These are phyloP conservation scores for Phaseolus lunatus DNA, from an alignment of 306 rosid genomes.

Conservation along the genomic window DNA sequence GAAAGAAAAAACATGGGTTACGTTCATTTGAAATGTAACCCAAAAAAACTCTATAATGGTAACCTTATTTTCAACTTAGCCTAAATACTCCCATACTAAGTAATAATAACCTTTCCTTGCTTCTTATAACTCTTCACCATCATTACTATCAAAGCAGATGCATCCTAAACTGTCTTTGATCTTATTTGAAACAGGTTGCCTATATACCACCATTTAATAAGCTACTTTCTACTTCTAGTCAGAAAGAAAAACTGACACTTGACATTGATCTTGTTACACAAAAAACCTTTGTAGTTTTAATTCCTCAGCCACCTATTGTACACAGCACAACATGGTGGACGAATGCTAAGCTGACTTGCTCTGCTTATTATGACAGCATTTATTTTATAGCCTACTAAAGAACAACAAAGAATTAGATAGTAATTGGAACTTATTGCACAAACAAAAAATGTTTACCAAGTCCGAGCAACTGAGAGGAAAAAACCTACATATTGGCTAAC, in stretches of 20 bases:
- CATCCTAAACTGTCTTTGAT: background rate
- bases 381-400: constrained; percentile 23
- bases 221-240: constrained; percentile 13
- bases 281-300: background rate
- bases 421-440: constrained; percentile 33
- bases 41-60: background rate
- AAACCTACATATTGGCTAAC: constrained; percentile 75
- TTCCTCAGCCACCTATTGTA: background rate
- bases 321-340: background rate
- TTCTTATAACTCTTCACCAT: background rate
- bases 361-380: constrained; percentile 6
- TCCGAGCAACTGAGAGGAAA: constrained; percentile 35
- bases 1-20: too few species aligned
- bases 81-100: constrained; percentile 7
- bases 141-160: background rate
- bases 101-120: background rate
- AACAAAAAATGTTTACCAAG: constrained; percentile 31
- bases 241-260: constrained; percentile 25
- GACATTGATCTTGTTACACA: constrained; percentile 24
- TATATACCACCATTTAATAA: background rate
- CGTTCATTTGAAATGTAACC: too few species aligned
- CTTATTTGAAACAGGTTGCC: constrained; percentile 1
- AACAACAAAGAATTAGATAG: constrained; percentile 8
- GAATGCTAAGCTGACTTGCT: constrained; percentile 26
- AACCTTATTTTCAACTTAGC: constrained; percentile 9